Evolutionary conservation across 148 eudicot species (phyloP), one percentile per base, ranked within the genome.

Genomic region (Silene conica): DNA sequence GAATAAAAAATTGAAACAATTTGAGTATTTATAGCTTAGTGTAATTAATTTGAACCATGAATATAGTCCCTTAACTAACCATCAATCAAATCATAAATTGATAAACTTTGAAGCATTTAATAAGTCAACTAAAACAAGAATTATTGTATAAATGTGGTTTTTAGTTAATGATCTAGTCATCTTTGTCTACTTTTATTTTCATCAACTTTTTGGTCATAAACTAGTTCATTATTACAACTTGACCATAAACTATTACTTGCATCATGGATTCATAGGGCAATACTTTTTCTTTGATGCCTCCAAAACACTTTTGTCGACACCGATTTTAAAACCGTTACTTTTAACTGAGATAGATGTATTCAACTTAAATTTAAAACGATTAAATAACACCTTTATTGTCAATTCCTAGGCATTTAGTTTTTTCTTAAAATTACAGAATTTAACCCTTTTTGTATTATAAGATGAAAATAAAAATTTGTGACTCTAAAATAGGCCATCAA

Each of bases 41-140:
- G 64, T 60, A 60, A 21, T 22, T 3, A 60, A 60, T 12, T 60
- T 60, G 64, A 34, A 21, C 64, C 64, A 22, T 14, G 55, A 7
- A 22, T 60, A 12, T 60, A 60, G 34, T 60, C 23, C 3, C 23
- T 21, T 23, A 18, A 60, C 64, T 60, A 0, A 60, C 23, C 64
- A 60, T 60, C 28, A 60, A 50, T 50, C 55, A 50, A 50, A 12
- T 15, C 14, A 50, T 50, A 13, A 50, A 14, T 50, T 63, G 67
- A 63, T 63, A 63, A 63, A 63, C 67, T 26, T 63, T 63, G 67
- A 63, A 63, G 67, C 67, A 63, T 31, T 63, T 63, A 7, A 25
- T 11, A 50, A 12, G 55, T 50, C 55, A 50, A 50, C 55, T 50
- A 13, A 50, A 13, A 50, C 16, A 3, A 50, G 16, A 18, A 4